Base-by-base conservation (phyloP, 192 early-diverging fungal species). In the Pilaira anomala region DNA sequence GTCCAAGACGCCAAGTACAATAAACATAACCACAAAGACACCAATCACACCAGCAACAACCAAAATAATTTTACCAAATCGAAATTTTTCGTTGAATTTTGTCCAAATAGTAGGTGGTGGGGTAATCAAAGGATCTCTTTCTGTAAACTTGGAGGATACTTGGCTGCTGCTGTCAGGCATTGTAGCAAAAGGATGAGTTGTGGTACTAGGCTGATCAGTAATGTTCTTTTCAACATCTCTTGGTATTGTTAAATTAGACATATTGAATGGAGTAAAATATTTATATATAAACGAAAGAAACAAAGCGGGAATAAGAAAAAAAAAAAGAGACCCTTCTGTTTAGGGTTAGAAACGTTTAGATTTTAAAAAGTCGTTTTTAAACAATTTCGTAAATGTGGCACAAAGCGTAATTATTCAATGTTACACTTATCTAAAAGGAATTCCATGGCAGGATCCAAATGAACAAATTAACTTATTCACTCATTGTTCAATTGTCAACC, bases 41-140 rank as follows among this genome's bases (percentile, higher is more conserved):
- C 54, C 54, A 22, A 33, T 3, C 2, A 61, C 22, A 13, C 66
- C 66, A 13, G 16, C 33, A 13, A 16, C 49, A 13, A 68, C 24
- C 8, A 68, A 48, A 6, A 60, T 61, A 7, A 18, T 18, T 19
- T 48, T 40, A 0, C 66, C 66, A 54, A 45, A 68, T 25, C 59
- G 48, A 46, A 52, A 68, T 53, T 36, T 19, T 30, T 46, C 50
- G 24, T 24, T 54, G 36, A 68, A 61, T 16, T 36, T 48, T 3
- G 66, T 68, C 66, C 66, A 68, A 18, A 68, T 54, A 24, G 66
- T 68, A 8, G 42, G 45, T 21, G 60, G 60, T 8, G 60, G 60
- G 24, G 28, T 62, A n/a, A 46, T 36, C n/a, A 36, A 33, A n/a
- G 60, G 60, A 33, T 46, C 40, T 36, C 46, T 33, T 49, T 62